Conservation (phyloP, 2,329 filamentous ascomycete species). For the Pyrenophora teres region DNA sequence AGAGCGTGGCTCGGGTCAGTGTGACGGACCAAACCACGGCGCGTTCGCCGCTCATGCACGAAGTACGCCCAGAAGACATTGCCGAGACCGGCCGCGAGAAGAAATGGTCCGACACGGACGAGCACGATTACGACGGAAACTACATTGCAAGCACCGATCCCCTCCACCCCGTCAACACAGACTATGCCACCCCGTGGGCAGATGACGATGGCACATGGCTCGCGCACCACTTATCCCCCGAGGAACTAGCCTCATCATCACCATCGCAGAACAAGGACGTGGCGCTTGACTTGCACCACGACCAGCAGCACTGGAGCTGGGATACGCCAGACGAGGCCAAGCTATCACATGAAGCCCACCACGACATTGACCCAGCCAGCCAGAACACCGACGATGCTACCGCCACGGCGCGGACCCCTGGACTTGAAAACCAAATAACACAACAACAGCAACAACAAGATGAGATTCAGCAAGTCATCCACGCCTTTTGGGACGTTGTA, state of each 20-base stretch:
- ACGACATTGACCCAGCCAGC: not conserved
- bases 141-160: slow-evolving; percentile 30
- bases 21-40: not conserved
- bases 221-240: slow-evolving; percentile 4
- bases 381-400: too few species aligned
- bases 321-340: too few species aligned
- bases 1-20: slow-evolving; percentile 8
- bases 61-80: slow-evolving; percentile 29
- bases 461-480: slow-evolving; percentile 4
- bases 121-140: slow-evolving; percentile 22
- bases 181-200: slow-evolving; percentile 19
- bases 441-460: too few species aligned
- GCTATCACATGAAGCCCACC: too few species aligned
- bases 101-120: slow-evolving; percentile 8
- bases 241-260: too few species aligned
- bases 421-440: too few species aligned
- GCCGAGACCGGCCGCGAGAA: not conserved
- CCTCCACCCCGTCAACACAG: slow-evolving; percentile 25
- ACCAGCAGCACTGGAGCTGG: slow-evolving; percentile 11
- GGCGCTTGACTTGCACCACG: slow-evolving; percentile 8
- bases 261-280: not conserved
- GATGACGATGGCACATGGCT: slow-evolving; percentile 19
- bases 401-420: too few species aligned
- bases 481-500: slow-evolving; percentile 16
- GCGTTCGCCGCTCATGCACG: slow-evolving; percentile 19